Percentiles rank a stretch among this genome's conserved stretches.
Conservation (phyloP, 78 protist genomes). For the Protostelium mycophagum region DNA sequence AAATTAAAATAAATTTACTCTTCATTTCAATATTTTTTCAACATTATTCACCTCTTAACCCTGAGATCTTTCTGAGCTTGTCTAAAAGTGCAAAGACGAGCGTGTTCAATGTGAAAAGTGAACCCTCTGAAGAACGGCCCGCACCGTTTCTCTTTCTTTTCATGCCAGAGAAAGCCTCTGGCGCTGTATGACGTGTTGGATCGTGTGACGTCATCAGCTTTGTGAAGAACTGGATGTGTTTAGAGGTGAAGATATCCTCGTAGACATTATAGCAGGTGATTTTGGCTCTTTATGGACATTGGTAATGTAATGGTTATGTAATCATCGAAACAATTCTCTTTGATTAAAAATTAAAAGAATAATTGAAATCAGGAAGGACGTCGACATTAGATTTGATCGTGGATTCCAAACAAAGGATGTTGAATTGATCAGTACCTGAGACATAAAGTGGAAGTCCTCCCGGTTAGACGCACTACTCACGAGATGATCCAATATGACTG, state of each 20-base stretch:
- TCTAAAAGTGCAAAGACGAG: background rate
- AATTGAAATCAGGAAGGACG: no score
- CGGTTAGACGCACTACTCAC: background rate
- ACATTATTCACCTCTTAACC: background rate
- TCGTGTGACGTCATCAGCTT: background rate
- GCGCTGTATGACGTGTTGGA: background rate
- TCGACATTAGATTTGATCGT: no score
- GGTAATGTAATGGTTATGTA: no score
- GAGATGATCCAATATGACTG: background rate
- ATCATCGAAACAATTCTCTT: no score
- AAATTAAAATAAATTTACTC: no score
- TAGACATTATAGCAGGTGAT: no score
- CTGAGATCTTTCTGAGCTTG: background rate
- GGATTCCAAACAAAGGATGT: no score
- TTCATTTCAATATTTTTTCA: no score
- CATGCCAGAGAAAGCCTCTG: background rate
- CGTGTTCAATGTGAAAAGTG: background rate
- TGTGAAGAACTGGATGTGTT: background rate
- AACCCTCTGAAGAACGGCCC: background rate
- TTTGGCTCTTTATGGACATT: no score
- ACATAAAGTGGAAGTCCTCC: background rate
- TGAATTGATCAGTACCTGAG: slow-evolving; percentile 1
- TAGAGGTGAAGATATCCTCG: background rate
- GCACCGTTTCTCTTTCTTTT: background rate
- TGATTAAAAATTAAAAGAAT: no score